Evolutionary conservation across 2,329 filamentous ascomycete species (phyloP).

Genomic region (Fusarium pseudoanthophilum): DNA sequence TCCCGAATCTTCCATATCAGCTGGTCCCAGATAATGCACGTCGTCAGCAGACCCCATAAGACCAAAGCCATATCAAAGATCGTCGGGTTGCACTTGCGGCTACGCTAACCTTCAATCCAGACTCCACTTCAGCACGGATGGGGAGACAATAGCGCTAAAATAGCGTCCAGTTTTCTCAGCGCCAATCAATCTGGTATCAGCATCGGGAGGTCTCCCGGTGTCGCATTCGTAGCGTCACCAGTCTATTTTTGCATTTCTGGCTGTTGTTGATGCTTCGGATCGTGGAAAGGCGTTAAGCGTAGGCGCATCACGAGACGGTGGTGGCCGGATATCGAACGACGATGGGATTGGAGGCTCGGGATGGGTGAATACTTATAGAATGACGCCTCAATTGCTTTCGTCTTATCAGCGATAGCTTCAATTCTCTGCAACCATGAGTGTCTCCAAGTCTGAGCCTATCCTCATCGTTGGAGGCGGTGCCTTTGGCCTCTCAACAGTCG

Average conservation of each 20-base stretch:
- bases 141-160: not conserved
- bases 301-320: not conserved
- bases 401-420: not conserved
- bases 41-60: not conserved
- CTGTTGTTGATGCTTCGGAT: not conserved
- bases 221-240: not conserved
- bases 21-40: not conserved
- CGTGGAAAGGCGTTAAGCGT: not conserved
- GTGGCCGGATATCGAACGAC: not conserved
- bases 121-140: not conserved
- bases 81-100: not conserved
- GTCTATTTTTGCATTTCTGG: not conserved
- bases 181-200: not conserved
- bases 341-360: too few relatives aligned
- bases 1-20: not conserved
- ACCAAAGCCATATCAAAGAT: not conserved
- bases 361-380: not conserved
- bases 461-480: constrained; percentile 59
- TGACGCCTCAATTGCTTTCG: not conserved
- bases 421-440: constrained; percentile 20
- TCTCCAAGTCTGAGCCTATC: constrained; percentile 43
- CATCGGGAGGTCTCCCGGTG: constrained; percentile 11
- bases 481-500: constrained; percentile 62
- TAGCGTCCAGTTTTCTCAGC: not conserved
- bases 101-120: constrained; percentile 3